Base-by-base conservation (phyloP, 345 rosid species). In the Acer negundo region DNA sequence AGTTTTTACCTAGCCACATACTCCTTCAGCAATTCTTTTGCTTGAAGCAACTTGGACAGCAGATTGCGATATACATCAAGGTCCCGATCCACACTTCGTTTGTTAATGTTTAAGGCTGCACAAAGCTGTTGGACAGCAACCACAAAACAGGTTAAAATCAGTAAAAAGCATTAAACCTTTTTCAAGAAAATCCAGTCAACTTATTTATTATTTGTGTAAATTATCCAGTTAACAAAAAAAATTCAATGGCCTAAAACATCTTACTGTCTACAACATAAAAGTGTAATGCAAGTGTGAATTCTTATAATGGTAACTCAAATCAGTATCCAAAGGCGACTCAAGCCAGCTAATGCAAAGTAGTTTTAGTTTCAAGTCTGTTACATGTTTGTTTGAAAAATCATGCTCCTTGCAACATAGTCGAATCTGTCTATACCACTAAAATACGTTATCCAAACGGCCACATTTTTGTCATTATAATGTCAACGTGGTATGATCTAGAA, bases 21-120 rank as follows among this genome's bases (percentile, higher is more conserved):
- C 85, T 96, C 99, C 90, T 83, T 96, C 12, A 94, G 93, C 80
- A 96, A 81, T 83, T 96, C 99, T 82, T 94, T 96, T 19, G 99
- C 97, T 84, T 96, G 99, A 83, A 96, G 98, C 89, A 96, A 87
- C 82, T 96, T 96, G 56, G 97, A 89, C 26, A 96, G 95, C 77
- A 96, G 85, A 86, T 92, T 92, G 72, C 98, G 98, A 78, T 96
- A 96, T 66, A 96, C 98, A 81, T 94, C 99, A 10, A 96, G 97
- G 85, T 96, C 98, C 38, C 99, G 90, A 58, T 96, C 99, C 78
- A 94, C 97, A 75, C 97, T 91, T 86, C 93, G 90, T 84, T 94
- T 96, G 81, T 90, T 70, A 23, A 96, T 84, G 77, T 94, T 94
- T 82, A 96, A 83, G 70, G 93, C 97, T 64, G 95, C 86, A 82